Percentiles rank a stretch among this genome's conserved stretches.
Conservation (phyloP, 139 green algal species). For the Haematococcus sp. region DNA sequence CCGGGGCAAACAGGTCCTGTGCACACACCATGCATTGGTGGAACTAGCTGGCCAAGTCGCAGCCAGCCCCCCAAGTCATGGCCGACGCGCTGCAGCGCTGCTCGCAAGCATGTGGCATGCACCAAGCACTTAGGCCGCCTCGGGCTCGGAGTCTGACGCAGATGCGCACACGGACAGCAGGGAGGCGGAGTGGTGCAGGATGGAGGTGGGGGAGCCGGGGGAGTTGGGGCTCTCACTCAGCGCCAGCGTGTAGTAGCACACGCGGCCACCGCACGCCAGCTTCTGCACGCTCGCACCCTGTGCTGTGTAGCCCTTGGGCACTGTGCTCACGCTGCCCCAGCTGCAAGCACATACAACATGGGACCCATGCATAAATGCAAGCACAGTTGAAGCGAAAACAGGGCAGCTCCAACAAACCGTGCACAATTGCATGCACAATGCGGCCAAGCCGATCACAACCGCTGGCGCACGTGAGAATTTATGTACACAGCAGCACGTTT, state of each 20-base stretch:
- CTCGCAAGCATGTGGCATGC: no score
- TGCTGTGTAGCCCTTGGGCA: conserved; percentile 40
- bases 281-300: conserved; percentile 36
- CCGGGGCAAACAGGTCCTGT: no score
- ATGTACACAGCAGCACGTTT: no score
- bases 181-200: conserved; percentile 36
- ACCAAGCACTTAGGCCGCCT: not conserved
- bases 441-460: not conserved
- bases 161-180: conserved; percentile 32
- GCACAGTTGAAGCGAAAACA: not conserved
- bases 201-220: conserved; percentile 17
- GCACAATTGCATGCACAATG: not conserved
- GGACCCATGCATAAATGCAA: not conserved
- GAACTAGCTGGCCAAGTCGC: no score
- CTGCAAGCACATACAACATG: conserved; percentile 10
- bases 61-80: no score
- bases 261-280: conserved; percentile 41
- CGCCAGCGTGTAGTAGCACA: conserved; percentile 45
- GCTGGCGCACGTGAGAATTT: no score
- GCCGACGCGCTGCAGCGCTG: no score
- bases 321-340: conserved; percentile 24
- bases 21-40: no score
- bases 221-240: not conserved
- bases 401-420: not conserved
- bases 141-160: not conserved